Evolutionary conservation across 192 early-diverging fungal genomes (phyloP), one percentile per base, ranked within the genome.

Genomic region (Radiomyces spectabilis): DNA sequence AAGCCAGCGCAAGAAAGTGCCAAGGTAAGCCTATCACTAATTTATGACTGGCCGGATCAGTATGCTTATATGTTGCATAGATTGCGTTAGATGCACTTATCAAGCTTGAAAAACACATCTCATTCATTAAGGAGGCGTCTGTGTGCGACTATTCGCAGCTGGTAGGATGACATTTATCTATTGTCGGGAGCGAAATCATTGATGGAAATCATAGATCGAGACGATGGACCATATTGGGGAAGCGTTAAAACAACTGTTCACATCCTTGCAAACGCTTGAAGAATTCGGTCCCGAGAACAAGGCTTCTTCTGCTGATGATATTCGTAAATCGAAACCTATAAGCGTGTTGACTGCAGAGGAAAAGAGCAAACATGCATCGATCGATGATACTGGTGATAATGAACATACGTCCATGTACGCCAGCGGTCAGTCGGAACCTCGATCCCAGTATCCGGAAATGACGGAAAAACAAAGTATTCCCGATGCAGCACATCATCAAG

Each of bases 1-100:
- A 57, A 62, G 13, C 46, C 53, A 24, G 56, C 55, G 15, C 59
- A 63, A 30, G 46, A 50, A 16, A 72, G 48, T 41, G 69, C 65
- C 4, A 72, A 72, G 51, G 56, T 69, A 34, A 34, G 22, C 27
- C 10, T 27, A 7, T 25, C 29, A 19, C 3, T 9, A 30, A 7
- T n/a, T 43, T 49, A 15, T 42, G 18, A 15, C 31, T 24, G 27
- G 26, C 0, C 30, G 30, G 3, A 27, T 26, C 29, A n/a, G 21
- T 26, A 29, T 34, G 1, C 7, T 42, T 34, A 24, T 55, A 7
- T n/a, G 10, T 19, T 31, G n/a, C 2, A 35, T 26, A 51, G 32
- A 16, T 52, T 4, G 22, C 30, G 5, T 40, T 31, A 0, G 35
- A 54, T 49, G 21, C 6, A 29, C 19, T 54, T 25, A 4, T 2